Base-by-base conservation (phyloP, 352 stramenopile species). In the Phytophthora fragariae region DNA sequence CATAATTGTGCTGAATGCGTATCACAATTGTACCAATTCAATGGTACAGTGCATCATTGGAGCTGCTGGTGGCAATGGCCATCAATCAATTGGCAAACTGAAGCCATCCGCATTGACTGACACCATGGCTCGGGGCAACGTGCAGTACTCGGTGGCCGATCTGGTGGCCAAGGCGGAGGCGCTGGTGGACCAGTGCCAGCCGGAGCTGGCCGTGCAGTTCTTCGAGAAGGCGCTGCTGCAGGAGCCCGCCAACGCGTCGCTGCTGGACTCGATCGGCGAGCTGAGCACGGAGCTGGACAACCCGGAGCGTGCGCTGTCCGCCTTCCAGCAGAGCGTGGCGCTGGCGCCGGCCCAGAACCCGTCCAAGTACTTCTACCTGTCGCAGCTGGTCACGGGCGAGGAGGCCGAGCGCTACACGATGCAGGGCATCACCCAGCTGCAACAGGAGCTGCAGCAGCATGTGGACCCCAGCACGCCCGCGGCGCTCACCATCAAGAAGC, bases 321-420 rank as follows among this genome's bases (percentile, higher is more conserved):
- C 82, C 19, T 96, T 96, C 77, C 73, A 90, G 66, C 74, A 91
- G 68, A 94, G 85, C 64, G 83, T 92, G 58, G 65, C 80, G 35
- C 24, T 95, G 21, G 88, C 86, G 24, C 91, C 91, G 11, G 69
- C 82, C 27, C 76, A 90, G 64, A 95, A 94, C 69, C 88, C 90
- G 11, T 75, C 76, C 82, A 96, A 96, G 67, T 97, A 88, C 72
- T 88, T 97, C 60, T 97, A 97, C 73, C 72, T 93, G 9, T 85
- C 89, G 37, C 91, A 97, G 80, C 76, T 97, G 31, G 83, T 90
- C 6, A 60, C 76, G 4, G 90, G 89, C 57, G 84, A 95, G 59
- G 84, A 96, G 49, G 89, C 89, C 6, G 84, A 92, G 65, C 70
- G 81, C 57, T 93, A 85, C 64, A 84, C 85, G 56, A 79, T 75